A percentile compares a stretch with the other conserved stretches of the same genome.
These are phyloP conservation scores for Macadamia integrifolia DNA, from an alignment of 164 flowering plant species.

Conservation along the genomic window DNA sequence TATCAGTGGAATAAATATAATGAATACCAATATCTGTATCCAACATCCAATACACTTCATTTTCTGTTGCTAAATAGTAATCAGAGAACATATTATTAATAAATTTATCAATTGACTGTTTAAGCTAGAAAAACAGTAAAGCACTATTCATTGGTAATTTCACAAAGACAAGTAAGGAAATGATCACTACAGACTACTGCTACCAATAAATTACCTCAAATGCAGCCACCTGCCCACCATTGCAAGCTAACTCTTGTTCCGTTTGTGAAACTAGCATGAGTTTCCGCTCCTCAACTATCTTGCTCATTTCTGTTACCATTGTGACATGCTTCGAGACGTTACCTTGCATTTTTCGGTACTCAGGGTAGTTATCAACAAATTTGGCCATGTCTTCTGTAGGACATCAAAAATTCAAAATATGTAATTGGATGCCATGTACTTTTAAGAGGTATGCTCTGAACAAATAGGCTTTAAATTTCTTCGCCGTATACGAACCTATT, in stretches of 20 bases:
- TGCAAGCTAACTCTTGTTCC: conserved; percentile 98
- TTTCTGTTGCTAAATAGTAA: background rate
- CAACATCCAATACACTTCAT: no score
- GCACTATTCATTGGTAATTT: background rate
- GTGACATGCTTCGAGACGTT: conserved; percentile 98
- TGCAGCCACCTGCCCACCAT: conserved; percentile 91
- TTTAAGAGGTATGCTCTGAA: background rate
- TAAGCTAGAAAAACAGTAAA: background rate
- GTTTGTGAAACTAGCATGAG: conserved; percentile 93
- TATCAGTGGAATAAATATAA: no score
- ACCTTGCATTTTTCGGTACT: conserved; percentile 94
- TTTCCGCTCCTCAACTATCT: conserved; percentile 85
- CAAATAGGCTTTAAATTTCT: background rate
- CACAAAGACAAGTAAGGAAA: background rate
- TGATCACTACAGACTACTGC: background rate
- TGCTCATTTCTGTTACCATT: conserved; percentile 95
- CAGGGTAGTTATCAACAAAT: conserved; percentile 96
- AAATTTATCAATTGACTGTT: background rate
- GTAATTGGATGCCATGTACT: background rate
- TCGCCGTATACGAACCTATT: conserved; percentile 45
- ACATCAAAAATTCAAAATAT: conserved; percentile 10
- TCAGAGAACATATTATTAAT: background rate
- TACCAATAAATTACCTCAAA: conserved; percentile 57
- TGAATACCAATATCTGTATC: no score
- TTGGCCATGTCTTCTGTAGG: conserved; percentile 95